Conservation (phyloP, 352 stramenopile genomes). For the Pythium chondricola region DNA sequence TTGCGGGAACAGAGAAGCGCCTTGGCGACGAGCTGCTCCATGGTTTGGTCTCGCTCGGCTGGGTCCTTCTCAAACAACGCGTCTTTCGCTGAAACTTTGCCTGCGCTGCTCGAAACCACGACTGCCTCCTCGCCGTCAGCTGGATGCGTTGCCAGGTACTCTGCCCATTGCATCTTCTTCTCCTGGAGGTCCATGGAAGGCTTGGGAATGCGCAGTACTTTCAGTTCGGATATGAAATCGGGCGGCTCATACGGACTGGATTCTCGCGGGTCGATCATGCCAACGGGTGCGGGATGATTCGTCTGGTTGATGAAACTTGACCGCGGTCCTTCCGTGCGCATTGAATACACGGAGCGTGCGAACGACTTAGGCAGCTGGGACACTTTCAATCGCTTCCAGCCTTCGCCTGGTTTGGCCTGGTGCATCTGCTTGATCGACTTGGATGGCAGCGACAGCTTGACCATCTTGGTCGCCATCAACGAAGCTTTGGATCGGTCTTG, state of each 20-base stretch:
- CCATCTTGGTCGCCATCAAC: slow-evolving; percentile 50
- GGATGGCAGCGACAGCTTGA: slow-evolving; percentile 42
- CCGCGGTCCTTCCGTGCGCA: slow-evolving; percentile 48
- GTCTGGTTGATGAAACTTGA: slow-evolving; percentile 60
- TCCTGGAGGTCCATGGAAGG: slow-evolving; percentile 48
- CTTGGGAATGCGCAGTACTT: slow-evolving; percentile 48
- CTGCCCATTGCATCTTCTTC: slow-evolving; percentile 45
- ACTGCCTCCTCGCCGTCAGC: neutral
- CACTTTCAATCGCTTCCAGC: slow-evolving; percentile 68
- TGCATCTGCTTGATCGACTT: slow-evolving; percentile 6
- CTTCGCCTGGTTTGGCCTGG: slow-evolving; percentile 37
- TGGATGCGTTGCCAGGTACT: slow-evolving; percentile 18
- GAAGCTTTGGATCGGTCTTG: slow-evolving; percentile 40
- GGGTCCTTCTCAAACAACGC: slow-evolving; percentile 40
- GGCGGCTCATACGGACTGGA: slow-evolving; percentile 51
- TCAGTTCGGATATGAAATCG: slow-evolving; percentile 57
- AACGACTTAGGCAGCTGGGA: slow-evolving; percentile 53
- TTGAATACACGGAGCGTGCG: slow-evolving; percentile 45
- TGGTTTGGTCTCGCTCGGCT: slow-evolving; percentile 23
- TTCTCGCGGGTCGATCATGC: slow-evolving; percentile 61
- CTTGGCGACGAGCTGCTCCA: slow-evolving; percentile 40
- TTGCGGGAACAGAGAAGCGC: slow-evolving; percentile 66
- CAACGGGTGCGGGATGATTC: slow-evolving; percentile 55
- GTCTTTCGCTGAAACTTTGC: slow-evolving; percentile 21
- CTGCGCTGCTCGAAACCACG: neutral